Evolutionary conservation across 2,329 filamentous ascomycete genomes (phyloP), one percentile per base, ranked within the genome.

Genomic region (Penicillium occitanis): DNA sequence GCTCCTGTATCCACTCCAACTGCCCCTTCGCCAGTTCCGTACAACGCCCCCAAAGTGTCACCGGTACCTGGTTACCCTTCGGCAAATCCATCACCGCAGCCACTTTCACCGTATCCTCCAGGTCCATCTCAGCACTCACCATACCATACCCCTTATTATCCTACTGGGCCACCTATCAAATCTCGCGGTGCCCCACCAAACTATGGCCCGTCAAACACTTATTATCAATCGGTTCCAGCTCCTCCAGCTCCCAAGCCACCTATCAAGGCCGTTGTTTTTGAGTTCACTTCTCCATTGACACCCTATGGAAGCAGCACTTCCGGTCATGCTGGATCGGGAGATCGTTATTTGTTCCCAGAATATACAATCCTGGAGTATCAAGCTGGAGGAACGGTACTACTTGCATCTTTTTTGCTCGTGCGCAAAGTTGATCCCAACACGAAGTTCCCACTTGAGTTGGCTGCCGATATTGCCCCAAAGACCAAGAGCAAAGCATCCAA

Each of bases 291-390:
- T 10, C 75, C 78, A 0, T 70, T 80, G 64, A 77, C 78, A 3
- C 78, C 78, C 1, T 79, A 79, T 44, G 78, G 77, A 70, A 79
- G 75, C 66, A 77, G 75, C 44, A 76, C 77, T 1, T 78, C 79
- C 0, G 74, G 75, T 3, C 78, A 80, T 67, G 75, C 77, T 37
- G 77, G 76, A 10, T 80, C 77, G 6, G 79, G 80, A 11, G 82
- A 84, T 69, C 78, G 82, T 22, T 84, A 81, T 70, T 70, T 83
- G 1, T 82, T 84, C 67, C 82, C 82, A 0, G 80, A 83, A 69
- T 72, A 82, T 70, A 78, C 81, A 3, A 83, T 84, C 3, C 69
- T 84, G 19, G 82, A 84, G 68, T 82, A 78, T 72, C 74, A 81
- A 22, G 78, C 79, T 3, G 79, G 77, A 17, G 80, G 81, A 42